phyloP scores from a whole-genome alignment of 176 grass and related monocot genomes.

The Dendrocalamus sinicus region DNA sequence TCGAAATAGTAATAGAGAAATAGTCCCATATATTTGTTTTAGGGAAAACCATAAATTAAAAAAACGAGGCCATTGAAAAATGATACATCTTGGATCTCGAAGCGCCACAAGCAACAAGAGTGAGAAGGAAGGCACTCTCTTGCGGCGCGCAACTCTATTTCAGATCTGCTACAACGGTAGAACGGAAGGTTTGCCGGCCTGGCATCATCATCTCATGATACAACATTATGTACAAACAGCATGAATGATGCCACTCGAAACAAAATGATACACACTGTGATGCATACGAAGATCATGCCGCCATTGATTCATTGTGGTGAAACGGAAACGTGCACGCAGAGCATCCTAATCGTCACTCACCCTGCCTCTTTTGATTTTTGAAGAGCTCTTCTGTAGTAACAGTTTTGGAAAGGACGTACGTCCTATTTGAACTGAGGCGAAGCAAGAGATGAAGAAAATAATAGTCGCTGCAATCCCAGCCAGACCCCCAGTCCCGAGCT shows the following conservation, averaged over 20 bases:
- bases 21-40: no score
- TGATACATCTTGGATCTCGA: neutral
- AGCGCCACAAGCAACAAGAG: neutral
- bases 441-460: neutral
- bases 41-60: no score
- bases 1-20: no score
- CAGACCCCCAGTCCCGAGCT: neutral
- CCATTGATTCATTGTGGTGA: neutral
- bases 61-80: no score
- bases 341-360: neutral
- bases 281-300: neutral
- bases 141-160: neutral
- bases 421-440: neutral
- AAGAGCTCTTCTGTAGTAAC: neutral
- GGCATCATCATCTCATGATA: neutral
- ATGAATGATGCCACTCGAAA: neutral
- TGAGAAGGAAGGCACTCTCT: neutral
- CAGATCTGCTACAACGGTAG: neutral
- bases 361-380: neutral
- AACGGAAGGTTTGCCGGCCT: neutral
- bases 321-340: neutral
- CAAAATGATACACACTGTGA: neutral
- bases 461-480: neutral
- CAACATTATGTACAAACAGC: neutral
- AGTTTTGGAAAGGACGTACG: neutral